Conservation (phyloP, 108 stramenopile genomes). For the Pinguiococcus pyrenoidosus region DNA sequence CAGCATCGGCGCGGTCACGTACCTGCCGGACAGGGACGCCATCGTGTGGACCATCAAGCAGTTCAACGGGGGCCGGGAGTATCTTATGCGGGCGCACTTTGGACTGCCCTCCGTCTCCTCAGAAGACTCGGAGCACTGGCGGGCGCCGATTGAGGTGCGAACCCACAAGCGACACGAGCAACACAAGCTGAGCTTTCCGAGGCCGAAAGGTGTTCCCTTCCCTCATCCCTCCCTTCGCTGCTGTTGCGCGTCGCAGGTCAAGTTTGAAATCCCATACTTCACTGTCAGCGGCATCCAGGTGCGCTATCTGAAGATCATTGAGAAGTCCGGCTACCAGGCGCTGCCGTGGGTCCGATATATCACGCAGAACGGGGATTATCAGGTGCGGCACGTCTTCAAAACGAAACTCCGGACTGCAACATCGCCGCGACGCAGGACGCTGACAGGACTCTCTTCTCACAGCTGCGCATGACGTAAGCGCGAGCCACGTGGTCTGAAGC, state of each 20-base stretch:
- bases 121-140: constrained; percentile 43
- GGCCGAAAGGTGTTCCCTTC: no score
- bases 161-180: no score
- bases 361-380: constrained; percentile 95
- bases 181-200: no score
- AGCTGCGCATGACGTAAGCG: no score
- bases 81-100: constrained; percentile 97
- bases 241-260: no score
- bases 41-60: constrained; percentile 97
- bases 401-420: no score
- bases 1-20: constrained; percentile 84
- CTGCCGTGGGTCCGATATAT: constrained; percentile 99
- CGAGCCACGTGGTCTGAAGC: no score
- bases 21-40: constrained; percentile 89
- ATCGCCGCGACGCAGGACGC: no score
- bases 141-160: constrained; percentile 22
- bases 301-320: constrained; percentile 97
- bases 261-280: constrained; percentile 99
- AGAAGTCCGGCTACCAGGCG: constrained; percentile 96
- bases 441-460: no score
- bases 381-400: no score
- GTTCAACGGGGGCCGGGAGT: constrained; percentile 64
- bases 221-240: no score
- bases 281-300: constrained; percentile 98
- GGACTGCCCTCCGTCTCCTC: constrained; percentile 87